Conservation (phyloP, 305 asterid genomes). For the Solanum hybrid region DNA sequence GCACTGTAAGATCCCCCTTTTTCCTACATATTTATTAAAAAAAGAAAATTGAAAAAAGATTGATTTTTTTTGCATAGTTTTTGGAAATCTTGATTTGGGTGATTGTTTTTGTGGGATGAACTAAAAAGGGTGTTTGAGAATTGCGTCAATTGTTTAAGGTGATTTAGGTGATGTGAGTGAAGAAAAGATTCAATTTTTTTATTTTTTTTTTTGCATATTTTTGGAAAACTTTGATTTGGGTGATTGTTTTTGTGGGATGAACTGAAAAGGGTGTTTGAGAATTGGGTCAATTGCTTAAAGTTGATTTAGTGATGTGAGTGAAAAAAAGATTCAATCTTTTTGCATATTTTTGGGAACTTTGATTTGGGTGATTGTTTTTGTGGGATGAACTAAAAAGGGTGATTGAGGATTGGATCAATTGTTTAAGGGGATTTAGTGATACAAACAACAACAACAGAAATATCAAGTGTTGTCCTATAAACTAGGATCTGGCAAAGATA, state of each 20-base stretch:
- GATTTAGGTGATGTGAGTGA: background rate
- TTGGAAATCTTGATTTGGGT: background rate
- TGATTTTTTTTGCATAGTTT: background rate
- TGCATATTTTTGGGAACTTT: background rate
- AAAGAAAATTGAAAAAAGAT: background rate
- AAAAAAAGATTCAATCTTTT: background rate
- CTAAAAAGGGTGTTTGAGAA: background rate
- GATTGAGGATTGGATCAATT: background rate
- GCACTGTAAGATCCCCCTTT: conserved; percentile 31
- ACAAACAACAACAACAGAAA: background rate
- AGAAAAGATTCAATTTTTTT: background rate
- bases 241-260: background rate
- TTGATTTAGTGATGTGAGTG: background rate
- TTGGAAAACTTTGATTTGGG: background rate
- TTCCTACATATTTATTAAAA: background rate
- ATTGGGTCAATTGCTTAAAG: background rate
- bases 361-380: background rate
- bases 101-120: background rate
- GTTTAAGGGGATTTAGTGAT: background rate
- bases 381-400: background rate
- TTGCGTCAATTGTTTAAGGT: background rate
- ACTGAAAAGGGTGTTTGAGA: background rate
- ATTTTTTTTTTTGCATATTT: background rate
- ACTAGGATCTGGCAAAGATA: background rate
- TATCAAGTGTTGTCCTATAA: background rate